Base-by-base conservation (phyloP, 345 rosid species). In the Corymbia maculata region DNA sequence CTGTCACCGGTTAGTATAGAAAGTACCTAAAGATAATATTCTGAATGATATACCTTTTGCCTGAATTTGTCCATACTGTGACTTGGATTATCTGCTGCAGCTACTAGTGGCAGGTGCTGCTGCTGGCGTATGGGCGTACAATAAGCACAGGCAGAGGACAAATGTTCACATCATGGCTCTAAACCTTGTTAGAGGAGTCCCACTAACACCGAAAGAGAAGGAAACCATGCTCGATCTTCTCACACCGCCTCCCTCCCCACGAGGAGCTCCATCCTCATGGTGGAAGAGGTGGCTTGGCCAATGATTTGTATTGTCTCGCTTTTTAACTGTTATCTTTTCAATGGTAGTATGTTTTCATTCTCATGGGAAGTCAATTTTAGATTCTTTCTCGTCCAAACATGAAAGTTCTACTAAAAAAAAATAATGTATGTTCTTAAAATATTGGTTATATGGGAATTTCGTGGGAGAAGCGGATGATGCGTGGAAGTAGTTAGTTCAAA, bases 161-260 rank as follows among this genome's bases (percentile, higher is more conserved):
- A 97, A 97, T 52, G 98, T 94, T 51, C 97, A 97, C 90, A 92
- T 95, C 88, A 97, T 98, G 99, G 99, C 98, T 26, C 90, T 97
- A 91, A 87, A 95, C 91, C 98, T 96, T 68, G 91, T 98, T 61
- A 92, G 99, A 92, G 97, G 98, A 57, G 95, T 95, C 26, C 91
- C 99, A 22, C 93, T 98, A 87, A 97, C 98, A 51, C 96, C 96
- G 1, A 95, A 94, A 85, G 98, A 98, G 94, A 94, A 94, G 93
- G 95, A 93, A 90, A 95, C 98, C 86, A 95, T 98, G 94, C 93
- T 98, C 59, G 99, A 97, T 86, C 89, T 97, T 89, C 98, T 97
- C 91, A 94, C 92, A 44, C 99, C 98, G 85, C 99, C 99, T 68
- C 92, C 98, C 11, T 86, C 93, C 50, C 85, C 89, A 87, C 90